Conservation (phyloP, 192 early-diverging fungal species). For the Umbelopsis ramanniana region DNA sequence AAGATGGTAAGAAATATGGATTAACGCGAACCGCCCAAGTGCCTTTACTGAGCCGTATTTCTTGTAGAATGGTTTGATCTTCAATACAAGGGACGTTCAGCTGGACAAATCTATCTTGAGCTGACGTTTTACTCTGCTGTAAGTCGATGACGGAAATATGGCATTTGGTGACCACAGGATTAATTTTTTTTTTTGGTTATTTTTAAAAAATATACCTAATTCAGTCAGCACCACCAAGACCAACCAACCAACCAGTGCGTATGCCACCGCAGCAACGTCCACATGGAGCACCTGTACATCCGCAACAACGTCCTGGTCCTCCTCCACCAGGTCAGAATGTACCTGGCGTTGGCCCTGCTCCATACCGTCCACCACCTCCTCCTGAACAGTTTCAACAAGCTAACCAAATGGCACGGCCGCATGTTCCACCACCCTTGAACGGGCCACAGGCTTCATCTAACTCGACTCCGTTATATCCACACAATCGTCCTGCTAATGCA, state of each 20-base stretch:
- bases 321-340: slow-evolving; percentile 5
- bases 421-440: slow-evolving; percentile 25
- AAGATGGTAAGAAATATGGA: slow-evolving; percentile 46
- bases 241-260: slow-evolving; percentile 34
- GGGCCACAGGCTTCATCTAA: not conserved
- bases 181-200: not conserved
- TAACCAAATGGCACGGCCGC: slow-evolving; percentile 26
- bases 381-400: slow-evolving; percentile 21
- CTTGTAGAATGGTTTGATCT: slow-evolving; percentile 54
- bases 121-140: slow-evolving; percentile 58
- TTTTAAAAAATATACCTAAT: slow-evolving; percentile 11
- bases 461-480: slow-evolving; percentile 17
- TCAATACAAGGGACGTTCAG: slow-evolving; percentile 41
- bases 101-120: slow-evolving; percentile 60
- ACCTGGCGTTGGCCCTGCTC: slow-evolving; percentile 21
- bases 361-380: slow-evolving; percentile 28
- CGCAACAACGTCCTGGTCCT: slow-evolving; percentile 27
- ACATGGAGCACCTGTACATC: slow-evolving; percentile 23
- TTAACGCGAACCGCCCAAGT: not conserved
- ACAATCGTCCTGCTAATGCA: slow-evolving; percentile 28
- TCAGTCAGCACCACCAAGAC: slow-evolving; percentile 26
- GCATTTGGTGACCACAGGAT: not conserved
- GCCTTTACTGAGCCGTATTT: not conserved
- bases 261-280: slow-evolving; percentile 19
- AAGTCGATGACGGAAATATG: slow-evolving; percentile 25